A percentile compares a stretch with the other conserved stretches of the same genome.
Conservation (phyloP, 73 alveolate genomes). For the Tetrahymena thermophila region DNA sequence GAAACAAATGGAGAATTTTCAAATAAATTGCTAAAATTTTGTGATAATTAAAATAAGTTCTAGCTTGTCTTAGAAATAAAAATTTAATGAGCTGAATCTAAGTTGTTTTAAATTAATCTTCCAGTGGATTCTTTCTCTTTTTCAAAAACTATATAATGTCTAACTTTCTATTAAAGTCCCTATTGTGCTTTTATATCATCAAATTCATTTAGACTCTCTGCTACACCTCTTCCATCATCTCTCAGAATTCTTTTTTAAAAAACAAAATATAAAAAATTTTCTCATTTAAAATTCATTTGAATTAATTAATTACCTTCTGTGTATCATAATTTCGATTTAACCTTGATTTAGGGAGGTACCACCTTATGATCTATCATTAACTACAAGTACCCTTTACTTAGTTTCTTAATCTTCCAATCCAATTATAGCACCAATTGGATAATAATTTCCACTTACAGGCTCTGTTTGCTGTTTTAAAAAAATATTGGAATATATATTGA, state of each 20-base stretch:
- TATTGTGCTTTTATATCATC: background rate
- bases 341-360: no score
- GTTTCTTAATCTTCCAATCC: slow-evolving; percentile 38
- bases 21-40: background rate
- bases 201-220: slow-evolving; percentile 69
- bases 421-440: slow-evolving; percentile 56
- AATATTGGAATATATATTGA: background rate
- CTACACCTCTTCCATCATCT: slow-evolving; percentile 79
- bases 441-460: slow-evolving; percentile 52
- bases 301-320: slow-evolving; percentile 51
- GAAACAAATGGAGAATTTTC: background rate
- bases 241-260: background rate
- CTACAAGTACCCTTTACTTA: slow-evolving; percentile 18
- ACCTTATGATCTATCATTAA: slow-evolving; percentile 83
- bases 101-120: background rate
- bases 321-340: slow-evolving; percentile 86
- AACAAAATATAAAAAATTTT: background rate
- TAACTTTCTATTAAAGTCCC: background rate
- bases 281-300: background rate
- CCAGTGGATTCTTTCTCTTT: background rate
- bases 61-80: background rate
- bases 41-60: background rate
- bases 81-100: background rate
- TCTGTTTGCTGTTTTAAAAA: background rate
- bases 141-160: background rate